These are phyloP conservation scores for Panellus pusillus DNA, from an alignment of 768 basidiomycete genomes.

Conservation along the genomic window DNA sequence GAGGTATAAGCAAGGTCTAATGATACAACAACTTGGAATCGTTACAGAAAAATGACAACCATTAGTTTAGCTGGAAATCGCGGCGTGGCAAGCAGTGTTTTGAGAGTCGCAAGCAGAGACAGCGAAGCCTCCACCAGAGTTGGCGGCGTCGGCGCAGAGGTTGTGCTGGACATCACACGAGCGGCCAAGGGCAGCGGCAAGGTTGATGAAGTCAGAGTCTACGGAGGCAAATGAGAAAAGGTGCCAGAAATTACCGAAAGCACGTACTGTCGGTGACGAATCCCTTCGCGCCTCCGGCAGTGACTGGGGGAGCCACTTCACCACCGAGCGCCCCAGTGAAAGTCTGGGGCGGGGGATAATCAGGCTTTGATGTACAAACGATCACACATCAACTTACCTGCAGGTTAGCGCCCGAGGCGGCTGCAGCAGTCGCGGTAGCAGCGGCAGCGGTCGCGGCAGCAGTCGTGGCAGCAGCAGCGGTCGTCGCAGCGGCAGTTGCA, in stretches of 20 bases:
- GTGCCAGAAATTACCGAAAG: too few species aligned
- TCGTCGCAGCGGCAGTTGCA: background rate
- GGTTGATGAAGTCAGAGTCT: slow-evolving; percentile 48
- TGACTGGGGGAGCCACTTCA: slow-evolving; percentile 42
- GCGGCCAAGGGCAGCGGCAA: slow-evolving; percentile 50
- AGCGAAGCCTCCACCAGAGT: slow-evolving; percentile 41
- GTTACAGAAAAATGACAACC: background rate
- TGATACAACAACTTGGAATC: too few species aligned
- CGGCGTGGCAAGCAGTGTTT: slow-evolving; percentile 28
- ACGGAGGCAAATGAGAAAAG: background rate
- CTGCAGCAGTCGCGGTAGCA: slow-evolving; percentile 20
- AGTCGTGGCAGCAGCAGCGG: slow-evolving; percentile 20
- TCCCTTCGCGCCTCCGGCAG: slow-evolving; percentile 41
- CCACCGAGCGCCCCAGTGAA: slow-evolving; percentile 54
- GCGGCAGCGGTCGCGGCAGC: slow-evolving; percentile 17
- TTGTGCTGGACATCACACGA: slow-evolving; percentile 63
- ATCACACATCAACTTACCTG: slow-evolving; percentile 19
- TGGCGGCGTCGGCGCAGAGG: slow-evolving; percentile 51
- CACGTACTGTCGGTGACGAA: slow-evolving; percentile 41
- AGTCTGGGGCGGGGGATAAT: slow-evolving; percentile 27
- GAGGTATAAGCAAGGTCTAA: too few species aligned
- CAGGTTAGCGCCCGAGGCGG: slow-evolving; percentile 36
- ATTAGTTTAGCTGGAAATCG: slow-evolving; percentile 20
- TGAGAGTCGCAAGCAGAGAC: slow-evolving; percentile 32
- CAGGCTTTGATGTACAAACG: too few species aligned